A percentile compares a stretch with the other conserved stretches of the same genome.
Evolutionary conservation across 148 eudicot species (phyloP).

Genomic region (Fagopyrum tataricum): DNA sequence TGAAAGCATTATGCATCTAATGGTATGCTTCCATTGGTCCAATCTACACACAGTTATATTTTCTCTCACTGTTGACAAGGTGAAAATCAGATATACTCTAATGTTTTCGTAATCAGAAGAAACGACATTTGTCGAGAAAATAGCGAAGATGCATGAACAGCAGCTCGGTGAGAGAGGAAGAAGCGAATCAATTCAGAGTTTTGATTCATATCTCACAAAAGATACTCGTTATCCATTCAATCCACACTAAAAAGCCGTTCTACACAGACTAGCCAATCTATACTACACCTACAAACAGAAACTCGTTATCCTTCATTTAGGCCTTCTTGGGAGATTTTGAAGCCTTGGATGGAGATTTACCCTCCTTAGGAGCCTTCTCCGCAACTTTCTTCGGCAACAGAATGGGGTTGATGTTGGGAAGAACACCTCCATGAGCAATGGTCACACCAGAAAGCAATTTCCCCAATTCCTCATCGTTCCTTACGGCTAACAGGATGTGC

Average conservation of each 20-base stretch:
- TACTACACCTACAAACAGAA: background rate
- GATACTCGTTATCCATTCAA: background rate
- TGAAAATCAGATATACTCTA: no score
- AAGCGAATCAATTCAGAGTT: background rate
- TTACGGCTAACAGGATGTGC: background rate
- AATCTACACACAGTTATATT: no score
- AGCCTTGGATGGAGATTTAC: background rate
- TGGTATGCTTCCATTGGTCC: no score
- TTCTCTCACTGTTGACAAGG: no score
- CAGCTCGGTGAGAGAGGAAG: background rate
- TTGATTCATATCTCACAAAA: background rate
- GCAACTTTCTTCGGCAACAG: background rate
- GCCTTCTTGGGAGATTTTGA: conserved; percentile 3
- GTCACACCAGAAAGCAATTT: background rate
- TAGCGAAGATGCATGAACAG: background rate
- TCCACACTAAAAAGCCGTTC: background rate
- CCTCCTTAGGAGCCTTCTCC: background rate
- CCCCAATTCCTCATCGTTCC: background rate
- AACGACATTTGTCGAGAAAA: no score
- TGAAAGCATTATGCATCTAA: no score
- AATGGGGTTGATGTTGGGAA: background rate
- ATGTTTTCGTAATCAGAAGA: no score
- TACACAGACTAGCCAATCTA: background rate
- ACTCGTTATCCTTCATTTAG: background rate
- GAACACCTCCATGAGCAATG: conserved; percentile 5